Base-by-base conservation (phyloP, 2,329 filamentous ascomycete species). In the Cladosporium sp. region DNA sequence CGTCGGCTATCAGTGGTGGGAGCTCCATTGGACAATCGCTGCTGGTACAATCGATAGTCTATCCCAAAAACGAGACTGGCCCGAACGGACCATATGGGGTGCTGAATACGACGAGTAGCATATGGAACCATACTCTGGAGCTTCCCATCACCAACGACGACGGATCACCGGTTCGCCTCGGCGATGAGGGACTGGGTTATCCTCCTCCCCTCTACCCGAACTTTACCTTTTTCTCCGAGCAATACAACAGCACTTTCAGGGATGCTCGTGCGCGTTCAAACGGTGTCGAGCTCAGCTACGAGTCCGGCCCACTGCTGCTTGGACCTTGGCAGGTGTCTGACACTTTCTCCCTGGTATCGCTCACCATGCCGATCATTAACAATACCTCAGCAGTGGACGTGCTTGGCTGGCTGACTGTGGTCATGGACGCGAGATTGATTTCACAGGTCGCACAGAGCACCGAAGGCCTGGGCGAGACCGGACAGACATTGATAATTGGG, bases 321-420 rank as follows among this genome's bases (percentile, higher is more conserved):
- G 91, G 91, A 0, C 90, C 90, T 0, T 75, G 88, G 53, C 74
- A 80, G 19, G 70, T 93, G 57, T 93, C 95, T 65, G 72, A 80
- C 42, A 81, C 82, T 0, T 87, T 86, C 58, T 87, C 87, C 18
- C 73, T 96, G 9, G 67, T 95, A 10, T 95, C 90, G 2, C 74
- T 95, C 54, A 95, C 90, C 0, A 72, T 92, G 13, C 88, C 90
- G 0, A 82, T 96, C 49, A 79, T 87, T 55, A 83, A 86, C 65
- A 86, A 84, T 58, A 76, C 77, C 2, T 77, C 78, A 2, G 67
- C 71, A 40, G 72, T 72, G 3, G 83, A 86, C 56, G 80, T 92
- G 1, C 75, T 95, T 4, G 91, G 89, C 1, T 95, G 89, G 74
- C 80, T 95, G 73, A 95, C 89, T 1, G 73, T 92, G 2, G 75